Evolutionary conservation across 106 monocot genomes (phyloP), one percentile per base, ranked within the genome.

Genomic region (Amphibolis antarctica): DNA sequence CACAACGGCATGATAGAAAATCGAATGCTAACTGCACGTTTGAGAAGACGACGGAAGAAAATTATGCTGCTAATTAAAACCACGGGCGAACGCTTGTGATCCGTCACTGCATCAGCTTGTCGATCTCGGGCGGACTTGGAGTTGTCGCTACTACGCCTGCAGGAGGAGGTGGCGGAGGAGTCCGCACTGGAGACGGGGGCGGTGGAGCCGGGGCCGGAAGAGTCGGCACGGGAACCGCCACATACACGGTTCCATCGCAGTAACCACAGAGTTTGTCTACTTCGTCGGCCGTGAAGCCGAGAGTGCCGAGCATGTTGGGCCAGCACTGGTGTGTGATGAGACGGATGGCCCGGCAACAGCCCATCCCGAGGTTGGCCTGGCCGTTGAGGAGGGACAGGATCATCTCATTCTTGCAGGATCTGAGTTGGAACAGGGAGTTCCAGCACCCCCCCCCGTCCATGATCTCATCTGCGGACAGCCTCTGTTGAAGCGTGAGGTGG

Each of bases 231-330:
- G n/a, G n/a, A 4, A 15, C 21, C 10, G 47, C 15, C n/a, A 29
- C 5, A 26, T 46, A 3, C 12, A 14, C 17, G 47, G 52, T 5
- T 17, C 74, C 74, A 59, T 82, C 82, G 60, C 82, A 86, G 76
- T 82, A 82, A 20, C 82, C 79, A 3, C 74, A 45, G 15, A 86
- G 79, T 48, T 82, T 77, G 61, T 82, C 86, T 24, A 71, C 76
- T 48, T 86, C 86, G 56, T 86, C 66, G 6, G 64, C 56, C n/a
- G 79, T 86, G 79, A 86, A 82, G 10, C 86, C 86, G 49, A 86
- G 21, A 43, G 82, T 70, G 49, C 74, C n/a, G 64, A 86, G 73
- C 86, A 86, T 82, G 73, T 66, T 66, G 5, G 82, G 79, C 82
- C 86, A 86, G 74, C 82, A 86, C 12, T 82, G 66, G 69, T 28